Evolutionary conservation across 2,329 filamentous ascomycete species (phyloP).

Genomic region (Aspergillus pseudoglaucus): DNA sequence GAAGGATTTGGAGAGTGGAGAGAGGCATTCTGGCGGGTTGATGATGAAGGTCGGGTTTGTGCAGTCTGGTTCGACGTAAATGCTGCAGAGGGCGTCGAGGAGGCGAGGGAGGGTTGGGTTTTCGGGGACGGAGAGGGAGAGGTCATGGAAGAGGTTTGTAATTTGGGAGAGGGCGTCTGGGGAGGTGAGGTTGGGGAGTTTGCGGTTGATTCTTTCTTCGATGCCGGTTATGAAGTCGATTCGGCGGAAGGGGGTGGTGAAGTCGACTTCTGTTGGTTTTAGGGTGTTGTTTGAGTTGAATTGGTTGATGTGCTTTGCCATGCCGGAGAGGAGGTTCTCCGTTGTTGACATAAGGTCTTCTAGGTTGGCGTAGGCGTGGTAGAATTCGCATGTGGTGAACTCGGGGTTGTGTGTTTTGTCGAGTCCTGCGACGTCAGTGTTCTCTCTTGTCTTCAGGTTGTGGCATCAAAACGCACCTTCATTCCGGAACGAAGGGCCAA

Average conservation of each 20-base stretch:
- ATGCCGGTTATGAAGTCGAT: constrained; percentile 79
- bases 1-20: constrained; percentile 85
- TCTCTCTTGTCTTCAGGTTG: too few species aligned
- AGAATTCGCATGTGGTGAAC: constrained; percentile 97
- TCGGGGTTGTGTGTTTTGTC: constrained; percentile 93
- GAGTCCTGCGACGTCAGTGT: constrained; percentile 42
- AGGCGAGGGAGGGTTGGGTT: constrained; percentile 59
- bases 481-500: constrained; percentile 87
- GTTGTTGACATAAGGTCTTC: constrained; percentile 69
- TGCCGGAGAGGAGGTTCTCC: constrained; percentile 59
- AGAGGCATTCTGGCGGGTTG: constrained; percentile 83
- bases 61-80: constrained; percentile 74
- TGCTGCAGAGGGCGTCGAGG: constrained; percentile 71
- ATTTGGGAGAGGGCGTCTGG: constrained; percentile 55
- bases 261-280: constrained; percentile 48
- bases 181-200: constrained; percentile 57
- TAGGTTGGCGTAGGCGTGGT: constrained; percentile 75
- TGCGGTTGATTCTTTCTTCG: constrained; percentile 58
- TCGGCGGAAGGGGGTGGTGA: constrained; percentile 53
- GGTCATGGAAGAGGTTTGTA: constrained; percentile 47
- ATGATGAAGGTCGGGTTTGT: constrained; percentile 73
- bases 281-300: constrained; percentile 40
- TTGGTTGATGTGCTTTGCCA: constrained; percentile 49
- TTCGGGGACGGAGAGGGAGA: constrained; percentile 45
- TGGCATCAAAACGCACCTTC: constrained; percentile 54